A percentile compares a stretch with the other conserved stretches of the same genome.
phyloP scores from a whole-genome alignment of 345 rosid species.

The Geranium rotundifolium region DNA sequence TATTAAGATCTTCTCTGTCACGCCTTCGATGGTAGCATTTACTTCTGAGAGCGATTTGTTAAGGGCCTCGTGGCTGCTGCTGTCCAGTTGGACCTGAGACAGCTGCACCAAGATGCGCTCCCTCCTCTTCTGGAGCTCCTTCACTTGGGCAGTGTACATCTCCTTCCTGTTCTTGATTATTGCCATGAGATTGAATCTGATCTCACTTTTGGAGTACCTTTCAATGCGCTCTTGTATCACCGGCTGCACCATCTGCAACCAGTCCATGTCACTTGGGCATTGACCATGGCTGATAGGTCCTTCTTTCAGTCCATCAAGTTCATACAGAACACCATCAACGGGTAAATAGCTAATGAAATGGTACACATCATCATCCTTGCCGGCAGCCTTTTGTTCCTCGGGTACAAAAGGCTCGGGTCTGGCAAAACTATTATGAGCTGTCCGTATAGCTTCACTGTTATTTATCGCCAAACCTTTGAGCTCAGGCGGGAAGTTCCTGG shows the following conservation, averaged over 20 bases:
- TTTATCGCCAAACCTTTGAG: slow-evolving; percentile 94
- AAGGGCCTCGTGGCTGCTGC: slow-evolving; percentile 36
- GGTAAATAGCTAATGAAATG: slow-evolving; percentile 94
- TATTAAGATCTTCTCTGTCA: slow-evolving; percentile 69
- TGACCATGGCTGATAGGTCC: slow-evolving; percentile 95
- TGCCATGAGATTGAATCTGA: slow-evolving; percentile 94
- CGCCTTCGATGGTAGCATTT: slow-evolving; percentile 62
- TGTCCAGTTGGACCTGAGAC: slow-evolving; percentile 37
- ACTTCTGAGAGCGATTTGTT: slow-evolving; percentile 59
- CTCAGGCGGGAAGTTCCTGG: slow-evolving; percentile 84
- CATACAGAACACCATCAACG: slow-evolving; percentile 81
- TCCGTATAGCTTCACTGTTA: slow-evolving; percentile 82
- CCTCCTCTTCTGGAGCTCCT: slow-evolving; percentile 76
- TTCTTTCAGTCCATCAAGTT: slow-evolving; percentile 93
- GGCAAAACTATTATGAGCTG: slow-evolving; percentile 95
- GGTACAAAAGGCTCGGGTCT: slow-evolving; percentile 94
- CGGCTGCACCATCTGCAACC: slow-evolving; percentile 88
- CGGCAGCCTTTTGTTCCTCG: slow-evolving; percentile 77
- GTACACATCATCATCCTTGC: slow-evolving; percentile 94
- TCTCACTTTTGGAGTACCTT: slow-evolving; percentile 81
- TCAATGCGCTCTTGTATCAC: slow-evolving; percentile 93
- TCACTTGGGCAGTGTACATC: slow-evolving; percentile 66
- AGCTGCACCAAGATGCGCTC: slow-evolving; percentile 72
- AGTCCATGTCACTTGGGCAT: slow-evolving; percentile 51
- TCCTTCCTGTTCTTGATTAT: slow-evolving; percentile 83